Evolutionary conservation across 352 stramenopile species (phyloP), one percentile per base, ranked within the genome.

Genomic region (Blastocystis hominis): DNA sequence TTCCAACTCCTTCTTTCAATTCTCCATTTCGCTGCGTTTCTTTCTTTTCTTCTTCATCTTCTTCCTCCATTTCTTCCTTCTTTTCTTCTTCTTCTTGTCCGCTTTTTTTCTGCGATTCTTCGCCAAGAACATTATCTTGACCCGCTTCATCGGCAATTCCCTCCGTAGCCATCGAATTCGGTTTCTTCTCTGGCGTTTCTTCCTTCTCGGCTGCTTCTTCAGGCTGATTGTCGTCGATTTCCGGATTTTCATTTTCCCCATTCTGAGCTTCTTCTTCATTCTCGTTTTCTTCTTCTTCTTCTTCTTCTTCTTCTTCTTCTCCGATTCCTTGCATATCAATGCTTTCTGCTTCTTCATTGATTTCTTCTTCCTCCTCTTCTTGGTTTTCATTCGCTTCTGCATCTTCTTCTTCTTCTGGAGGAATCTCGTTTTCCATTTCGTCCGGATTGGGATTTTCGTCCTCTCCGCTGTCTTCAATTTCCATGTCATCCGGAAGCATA

Each of bases 401-500:
- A 2, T 91, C 89, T 68, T 91, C 89, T 42, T 91, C 93, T 47
- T 95, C 92, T 86, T 96, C 95, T 64, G 92, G 92, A 17, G 92
- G 92, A 17, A 95, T 93, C 88, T 96, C 93, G 87, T 96, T 93
- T 59, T 95, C 92, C 17, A 86, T 89, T 70, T 38, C 53, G n/a
- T 79, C 77, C 46, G 87, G 42, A 2, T 84, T 53, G 13, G 89
- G 54, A 7, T 92, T 88, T 56, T 92, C 90, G 36, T 92, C 93
- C 44, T 95, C 92, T 88, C 96, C 95, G 54, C 92, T 92, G 30
- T 93, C 93, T 20, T 96, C 93, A 88, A 96, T 93, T 86, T 96
- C 93, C 61, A 95, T 92, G 24, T 90, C 91, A 59, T 96, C 93
- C 42, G 30, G 86, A 30, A 84, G 34, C 38, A 69, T 40, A 20